Evolutionary conservation across 345 rosid species (phyloP).

Genomic region (Eucalyptus fibrosa): DNA sequence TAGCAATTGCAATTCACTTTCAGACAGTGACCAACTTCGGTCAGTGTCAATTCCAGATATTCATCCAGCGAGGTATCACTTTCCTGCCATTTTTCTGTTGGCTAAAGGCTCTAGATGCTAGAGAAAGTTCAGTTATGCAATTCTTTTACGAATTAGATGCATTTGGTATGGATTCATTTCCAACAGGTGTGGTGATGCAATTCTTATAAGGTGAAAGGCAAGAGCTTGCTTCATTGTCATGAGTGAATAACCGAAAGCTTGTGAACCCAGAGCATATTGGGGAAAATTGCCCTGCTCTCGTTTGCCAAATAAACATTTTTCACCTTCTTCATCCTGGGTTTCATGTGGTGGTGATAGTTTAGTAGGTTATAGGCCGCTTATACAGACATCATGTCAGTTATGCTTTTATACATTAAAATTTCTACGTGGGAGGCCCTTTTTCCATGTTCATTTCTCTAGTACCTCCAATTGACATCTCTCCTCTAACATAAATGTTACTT

Average conservation of each 20-base stretch:
- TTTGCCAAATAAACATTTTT: neutral
- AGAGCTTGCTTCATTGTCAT: neutral
- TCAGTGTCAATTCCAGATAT: conserved; percentile 77
- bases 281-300: neutral
- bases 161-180: neutral
- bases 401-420: neutral
- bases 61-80: conserved; percentile 78
- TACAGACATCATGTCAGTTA: neutral
- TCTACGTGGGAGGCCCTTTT: neutral
- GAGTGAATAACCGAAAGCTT: neutral
- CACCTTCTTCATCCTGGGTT: neutral
- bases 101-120: neutral
- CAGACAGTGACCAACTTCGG: conserved; percentile 84
- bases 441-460: neutral
- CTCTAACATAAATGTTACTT: neutral
- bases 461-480: neutral
- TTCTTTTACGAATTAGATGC: neutral
- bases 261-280: neutral
- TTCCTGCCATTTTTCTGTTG: neutral
- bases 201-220: neutral
- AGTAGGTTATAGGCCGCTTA: neutral
- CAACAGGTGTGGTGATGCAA: neutral
- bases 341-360: neutral
- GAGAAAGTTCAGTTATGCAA: neutral
- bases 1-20: conserved; percentile 90